Percentiles rank a stretch among this genome's conserved stretches.
Evolutionary conservation across 345 rosid species (phyloP).

Genomic region (Alliaria petiolata): DNA sequence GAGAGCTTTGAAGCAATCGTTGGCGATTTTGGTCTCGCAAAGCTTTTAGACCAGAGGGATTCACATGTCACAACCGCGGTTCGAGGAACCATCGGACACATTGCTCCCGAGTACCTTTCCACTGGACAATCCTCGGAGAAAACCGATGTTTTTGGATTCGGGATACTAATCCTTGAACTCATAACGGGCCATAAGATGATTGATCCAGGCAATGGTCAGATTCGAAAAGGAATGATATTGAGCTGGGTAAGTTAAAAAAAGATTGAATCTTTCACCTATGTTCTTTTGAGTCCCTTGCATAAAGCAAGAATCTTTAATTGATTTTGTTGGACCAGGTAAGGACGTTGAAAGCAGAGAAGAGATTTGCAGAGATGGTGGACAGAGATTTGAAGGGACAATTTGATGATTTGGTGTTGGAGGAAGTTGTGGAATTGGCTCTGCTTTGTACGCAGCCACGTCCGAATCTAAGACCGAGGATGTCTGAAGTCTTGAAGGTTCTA

Average conservation of each 20-base stretch:
- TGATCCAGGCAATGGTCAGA: constrained; percentile 78
- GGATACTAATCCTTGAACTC: constrained; percentile 88
- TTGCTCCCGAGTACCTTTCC: constrained; percentile 95
- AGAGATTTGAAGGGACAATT: constrained; percentile 73
- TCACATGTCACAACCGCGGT: constrained; percentile 96
- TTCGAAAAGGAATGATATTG: constrained; percentile 89
- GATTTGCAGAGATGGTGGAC: constrained; percentile 66
- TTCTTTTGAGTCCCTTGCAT: not conserved
- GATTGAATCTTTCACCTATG: not conserved
- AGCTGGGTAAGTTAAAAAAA: constrained; percentile 59
- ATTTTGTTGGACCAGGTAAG: constrained; percentile 50
- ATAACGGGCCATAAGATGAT: constrained; percentile 89
- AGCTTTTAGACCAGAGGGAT: constrained; percentile 75
- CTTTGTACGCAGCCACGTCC: constrained; percentile 77
- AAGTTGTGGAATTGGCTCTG: constrained; percentile 60
- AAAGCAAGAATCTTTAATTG: not conserved
- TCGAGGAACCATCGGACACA: constrained; percentile 93
- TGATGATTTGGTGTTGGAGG: constrained; percentile 63
- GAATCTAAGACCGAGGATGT: constrained; percentile 73
- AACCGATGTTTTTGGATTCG: constrained; percentile 94
- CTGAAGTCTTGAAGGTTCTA: constrained; percentile 64
- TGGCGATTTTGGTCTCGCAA: constrained; percentile 94
- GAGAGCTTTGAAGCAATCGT: constrained; percentile 93
- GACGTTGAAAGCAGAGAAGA: constrained; percentile 68
- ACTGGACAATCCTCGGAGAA: constrained; percentile 97